Conservation (phyloP, 805 yeast species). For the Starmerella tilneyi region DNA sequence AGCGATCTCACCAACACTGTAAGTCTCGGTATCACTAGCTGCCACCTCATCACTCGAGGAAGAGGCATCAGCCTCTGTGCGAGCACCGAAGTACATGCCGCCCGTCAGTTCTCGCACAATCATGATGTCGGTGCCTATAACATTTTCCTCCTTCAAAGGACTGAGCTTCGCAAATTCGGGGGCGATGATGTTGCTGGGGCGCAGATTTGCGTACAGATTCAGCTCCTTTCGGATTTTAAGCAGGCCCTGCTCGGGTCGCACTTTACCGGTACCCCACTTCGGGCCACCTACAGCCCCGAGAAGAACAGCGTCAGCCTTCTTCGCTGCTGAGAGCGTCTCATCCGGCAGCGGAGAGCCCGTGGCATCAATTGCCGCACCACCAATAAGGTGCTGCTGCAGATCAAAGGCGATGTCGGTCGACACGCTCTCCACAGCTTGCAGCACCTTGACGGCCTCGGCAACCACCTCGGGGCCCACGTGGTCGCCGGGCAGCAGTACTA, state of each 20-base stretch:
- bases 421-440: slow-evolving; percentile 60
- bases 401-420: slow-evolving; percentile 54
- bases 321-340: slow-evolving; percentile 70
- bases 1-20: slow-evolving; percentile 83
- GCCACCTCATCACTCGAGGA: slow-evolving; percentile 37
- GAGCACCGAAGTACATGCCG: slow-evolving; percentile 94
- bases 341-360: slow-evolving; percentile 87
- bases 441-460: slow-evolving; percentile 83
- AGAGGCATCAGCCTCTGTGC: slow-evolving; percentile 80
- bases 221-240: slow-evolving; percentile 89
- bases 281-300: slow-evolving; percentile 99
- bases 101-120: slow-evolving; percentile 97
- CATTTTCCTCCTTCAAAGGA: slow-evolving; percentile 77
- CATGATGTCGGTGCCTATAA: slow-evolving; percentile 79
- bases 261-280: slow-evolving; percentile 95
- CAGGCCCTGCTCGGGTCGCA: slow-evolving; percentile 96
- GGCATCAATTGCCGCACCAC: slow-evolving; percentile 98
- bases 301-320: slow-evolving; percentile 84
- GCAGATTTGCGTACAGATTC: slow-evolving; percentile 85
- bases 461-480: slow-evolving; percentile 91
- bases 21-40: slow-evolving; percentile 91
- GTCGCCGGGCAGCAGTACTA: slow-evolving; percentile 90
- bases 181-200: slow-evolving; percentile 90
- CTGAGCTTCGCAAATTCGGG: slow-evolving; percentile 76
- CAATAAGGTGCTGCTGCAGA: slow-evolving; percentile 76